Evolutionary conservation across 2,329 filamentous ascomycete species (phyloP), one percentile per base, ranked within the genome.

Genomic region (Ophiostoma ulmi): DNA sequence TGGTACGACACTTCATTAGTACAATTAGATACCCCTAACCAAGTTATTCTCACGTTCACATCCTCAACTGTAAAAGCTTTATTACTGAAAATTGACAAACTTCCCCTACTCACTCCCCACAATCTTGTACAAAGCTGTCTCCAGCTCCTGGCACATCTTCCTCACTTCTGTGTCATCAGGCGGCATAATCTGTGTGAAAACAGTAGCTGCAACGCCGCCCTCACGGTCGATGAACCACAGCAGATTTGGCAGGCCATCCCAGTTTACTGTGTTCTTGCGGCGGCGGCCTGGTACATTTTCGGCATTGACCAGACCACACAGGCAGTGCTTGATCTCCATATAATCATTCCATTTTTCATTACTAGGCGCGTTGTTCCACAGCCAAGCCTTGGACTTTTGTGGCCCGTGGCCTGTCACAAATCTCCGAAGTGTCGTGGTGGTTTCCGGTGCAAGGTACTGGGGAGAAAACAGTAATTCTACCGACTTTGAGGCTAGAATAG

Each of bases 211-310:
- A 5, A 84, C 72, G 17, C 80, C 78, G 72, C 82, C 83, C 76
- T 81, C 80, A 0, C 81, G 81, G 74, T 84, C 83, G 69, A 84
- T 78, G 26, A 85, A 85, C 83, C 83, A 85, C 2, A 78, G 68
- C 31, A 83, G 73, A 0, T 82, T 83, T 73, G 81, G 52, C 0
- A 82, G 82, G 2, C 83, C 83, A 8, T 81, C 82, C 83, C 82
- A 84, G 3, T 78, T 80, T 70, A 84, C 74, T 0, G 82, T 84
- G 0, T 76, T 72, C 48, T 79, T 77, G 3, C 82, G 81, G 64
- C 82, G 82, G 78, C 81, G 82, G 71, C 81, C 80, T 68, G 64
- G 44, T 1, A 67, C 63, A 11, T 70, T 44, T 22, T 83, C 74
- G 39, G 81, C 71, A 48, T 81, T 72, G 8, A 84, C 67, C 13